Evolutionary conservation across 2,329 filamentous ascomycete genomes (phyloP).

Genomic region (Trichoderma koningiopsis): DNA sequence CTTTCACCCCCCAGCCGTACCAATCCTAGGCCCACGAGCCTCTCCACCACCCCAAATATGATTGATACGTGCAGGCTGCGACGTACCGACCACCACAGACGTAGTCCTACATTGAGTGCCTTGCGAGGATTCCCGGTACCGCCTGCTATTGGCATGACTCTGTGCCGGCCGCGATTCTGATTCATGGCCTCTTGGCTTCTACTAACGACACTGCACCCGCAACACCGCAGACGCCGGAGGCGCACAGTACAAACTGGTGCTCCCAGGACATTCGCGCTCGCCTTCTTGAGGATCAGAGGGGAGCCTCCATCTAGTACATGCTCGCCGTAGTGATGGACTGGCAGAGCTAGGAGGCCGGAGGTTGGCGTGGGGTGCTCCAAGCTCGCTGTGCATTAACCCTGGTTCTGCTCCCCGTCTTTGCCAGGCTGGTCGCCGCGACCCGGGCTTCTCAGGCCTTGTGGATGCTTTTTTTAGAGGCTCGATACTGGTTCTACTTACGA

Average conservation of each 20-base stretch:
- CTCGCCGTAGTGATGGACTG: background rate
- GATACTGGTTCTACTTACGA: conserved; percentile 25
- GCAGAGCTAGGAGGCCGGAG: conserved; percentile 19
- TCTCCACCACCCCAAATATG: conserved; percentile 23
- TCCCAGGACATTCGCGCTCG: background rate
- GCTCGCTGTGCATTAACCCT: conserved; percentile 25
- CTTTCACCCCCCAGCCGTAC: background rate
- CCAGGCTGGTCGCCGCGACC: conserved; percentile 24
- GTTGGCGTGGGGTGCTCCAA: conserved; percentile 26
- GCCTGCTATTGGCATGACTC: background rate
- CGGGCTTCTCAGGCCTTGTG: conserved; percentile 20
- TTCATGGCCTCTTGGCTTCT: background rate
- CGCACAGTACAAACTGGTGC: background rate
- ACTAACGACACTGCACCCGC: background rate
- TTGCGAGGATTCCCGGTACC: background rate
- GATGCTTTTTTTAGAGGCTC: conserved; percentile 22
- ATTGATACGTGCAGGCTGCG: conserved; percentile 4
- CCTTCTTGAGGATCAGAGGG: conserved; percentile 9
- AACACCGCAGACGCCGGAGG: background rate
- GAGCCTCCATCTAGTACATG: conserved; percentile 17
- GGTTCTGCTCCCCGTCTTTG: conserved; percentile 23
- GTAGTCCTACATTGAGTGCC: background rate
- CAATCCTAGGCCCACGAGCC: conserved; percentile 19
- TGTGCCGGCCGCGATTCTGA: background rate
- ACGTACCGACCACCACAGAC: conserved; percentile 3